Base-by-base conservation (phyloP, 1,284 basidiomycete species). In the Ustilago nuda region DNA sequence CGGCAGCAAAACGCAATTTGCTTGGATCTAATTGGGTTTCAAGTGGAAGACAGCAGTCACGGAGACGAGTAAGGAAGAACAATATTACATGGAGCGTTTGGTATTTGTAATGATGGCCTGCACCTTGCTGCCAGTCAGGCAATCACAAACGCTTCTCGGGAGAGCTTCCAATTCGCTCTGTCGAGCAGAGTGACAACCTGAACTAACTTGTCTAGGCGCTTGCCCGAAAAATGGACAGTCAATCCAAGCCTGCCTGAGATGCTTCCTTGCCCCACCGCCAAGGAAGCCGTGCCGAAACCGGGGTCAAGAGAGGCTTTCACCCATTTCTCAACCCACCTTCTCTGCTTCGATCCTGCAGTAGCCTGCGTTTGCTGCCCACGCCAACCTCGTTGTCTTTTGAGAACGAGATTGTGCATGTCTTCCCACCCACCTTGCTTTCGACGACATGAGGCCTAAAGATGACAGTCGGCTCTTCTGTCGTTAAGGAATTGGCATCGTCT, bases 101-200 rank as follows among this genome's bases (percentile, higher is more conserved):
- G 17, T 41, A 23, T 41, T 41, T 41, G 39, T 41, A 15, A 15
- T 37, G 36, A 37, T 13, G 8, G 36, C 12, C 12, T 37, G 36
- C 36, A 13, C 12, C 36, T 13, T 37, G 36, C 36, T 37, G 9
- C 36, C 36, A 41, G 17, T 48, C 6, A 13, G n/a, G n/a, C 52
- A 54, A 54, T 37, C 52, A 54, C 52, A 54, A 33, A 36, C 52
- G 52, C n/a, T 19, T 37, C 32, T 52, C 8, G n/a, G 39, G 11
- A 15, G 39, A 15, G 12, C 12, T 13, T 12, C 39, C 39, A 41
- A 15, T 41, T 17, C 39, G 39, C 48, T 8, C 30, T 50, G 48
- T 32, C 41, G 7, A 7, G 15, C 41, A 45, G 41, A 45, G 43
- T 45, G 43, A 32, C 27, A 50, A 50, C 48, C 48, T 50, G 32